Evolutionary conservation across 2,329 filamentous ascomycete species (phyloP).

Genomic region (Rutstroemia sp.): DNA sequence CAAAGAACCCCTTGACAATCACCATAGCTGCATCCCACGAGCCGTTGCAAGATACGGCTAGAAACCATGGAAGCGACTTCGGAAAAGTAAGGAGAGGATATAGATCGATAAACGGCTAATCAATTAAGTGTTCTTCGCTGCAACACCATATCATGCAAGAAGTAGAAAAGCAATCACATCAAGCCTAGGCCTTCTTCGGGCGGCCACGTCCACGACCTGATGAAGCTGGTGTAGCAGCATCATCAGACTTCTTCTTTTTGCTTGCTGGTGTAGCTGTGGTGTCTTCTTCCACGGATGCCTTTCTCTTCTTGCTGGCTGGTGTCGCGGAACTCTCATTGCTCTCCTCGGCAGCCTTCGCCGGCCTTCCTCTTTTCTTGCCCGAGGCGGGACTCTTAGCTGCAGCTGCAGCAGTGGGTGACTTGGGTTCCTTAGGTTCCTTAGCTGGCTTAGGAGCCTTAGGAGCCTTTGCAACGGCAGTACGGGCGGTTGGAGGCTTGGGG

Average conservation of each 20-base stretch:
- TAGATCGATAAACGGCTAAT: neutral
- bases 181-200: slow-evolving; percentile 7
- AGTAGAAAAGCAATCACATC: neutral
- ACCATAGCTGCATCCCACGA: neutral
- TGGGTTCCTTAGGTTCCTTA: neutral
- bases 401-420: neutral
- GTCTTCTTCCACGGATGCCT: neutral
- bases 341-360: neutral
- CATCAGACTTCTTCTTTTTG: slow-evolving; percentile 7
- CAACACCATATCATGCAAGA: neutral
- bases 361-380: slow-evolving; percentile 4
- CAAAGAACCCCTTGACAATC: neutral
- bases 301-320: slow-evolving; percentile 9
- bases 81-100: neutral
- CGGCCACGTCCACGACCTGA: slow-evolving; percentile 3
- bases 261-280: neutral
- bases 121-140: neutral
- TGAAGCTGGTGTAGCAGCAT: neutral
- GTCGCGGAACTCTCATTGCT: neutral
- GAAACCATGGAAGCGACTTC: neutral
- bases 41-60: no score
- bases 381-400: neutral
- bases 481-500: slow-evolving; percentile 3
- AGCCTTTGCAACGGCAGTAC: neutral
- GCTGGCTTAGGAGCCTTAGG: neutral